Conservation (phyloP, 2,329 filamentous ascomycete genomes). For the Claviceps digitariae region DNA sequence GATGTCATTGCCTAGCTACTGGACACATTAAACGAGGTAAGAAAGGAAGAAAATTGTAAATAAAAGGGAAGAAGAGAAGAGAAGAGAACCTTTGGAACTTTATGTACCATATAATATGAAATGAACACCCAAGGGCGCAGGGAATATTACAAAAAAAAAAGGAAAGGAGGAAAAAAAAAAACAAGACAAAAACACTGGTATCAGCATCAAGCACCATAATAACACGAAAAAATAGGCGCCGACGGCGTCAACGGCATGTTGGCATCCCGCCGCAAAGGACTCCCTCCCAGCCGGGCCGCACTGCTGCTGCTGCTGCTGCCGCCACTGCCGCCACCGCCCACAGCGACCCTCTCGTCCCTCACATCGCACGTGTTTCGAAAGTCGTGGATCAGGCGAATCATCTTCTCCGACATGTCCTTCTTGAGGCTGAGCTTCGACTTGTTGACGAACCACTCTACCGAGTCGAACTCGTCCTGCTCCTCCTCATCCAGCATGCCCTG, state of each 20-base stretch:
- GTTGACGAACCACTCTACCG: conserved; percentile 8
- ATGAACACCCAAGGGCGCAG: too few species aligned
- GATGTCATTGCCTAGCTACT: too few species aligned
- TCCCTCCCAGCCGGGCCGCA: not conserved
- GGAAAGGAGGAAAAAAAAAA: not conserved
- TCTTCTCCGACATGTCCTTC: conserved; percentile 3
- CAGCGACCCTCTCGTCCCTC: not conserved
- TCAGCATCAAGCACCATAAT: not conserved
- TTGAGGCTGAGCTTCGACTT: conserved; percentile 1
- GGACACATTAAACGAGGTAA: too few species aligned
- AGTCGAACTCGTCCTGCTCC: conserved; percentile 25
- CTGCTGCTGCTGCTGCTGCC: too few species aligned
- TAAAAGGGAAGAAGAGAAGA: too few species aligned
- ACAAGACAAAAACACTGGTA: not conserved
- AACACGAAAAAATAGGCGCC: conserved; percentile 2
- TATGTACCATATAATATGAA: too few species aligned
- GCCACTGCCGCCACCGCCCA: not conserved
- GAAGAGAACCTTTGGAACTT: too few species aligned
- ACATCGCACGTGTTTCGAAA: not conserved
- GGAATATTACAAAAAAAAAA: too few species aligned
- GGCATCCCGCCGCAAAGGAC: not conserved
- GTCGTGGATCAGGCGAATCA: conserved; percentile 3
- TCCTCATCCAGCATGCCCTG: conserved; percentile 16
- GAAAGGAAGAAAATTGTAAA: too few species aligned
- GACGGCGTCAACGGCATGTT: not conserved